A percentile compares a stretch with the other conserved stretches of the same genome.
Evolutionary conservation across 345 rosid genomes (phyloP).

Genomic region (Barbarea vulgaris): DNA sequence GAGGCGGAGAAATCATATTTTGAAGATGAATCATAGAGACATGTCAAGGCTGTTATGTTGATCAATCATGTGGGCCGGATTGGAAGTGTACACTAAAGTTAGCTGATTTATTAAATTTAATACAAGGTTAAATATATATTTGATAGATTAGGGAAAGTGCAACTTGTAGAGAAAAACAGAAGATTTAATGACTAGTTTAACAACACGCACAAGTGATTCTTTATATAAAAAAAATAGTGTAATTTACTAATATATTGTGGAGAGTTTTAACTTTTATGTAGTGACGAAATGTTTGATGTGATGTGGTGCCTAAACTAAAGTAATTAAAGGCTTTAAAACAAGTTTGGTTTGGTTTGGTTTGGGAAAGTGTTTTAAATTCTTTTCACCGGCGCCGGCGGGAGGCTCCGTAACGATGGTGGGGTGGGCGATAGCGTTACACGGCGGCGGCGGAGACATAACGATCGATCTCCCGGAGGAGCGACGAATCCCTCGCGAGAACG

Average conservation of each 20-base stretch:
- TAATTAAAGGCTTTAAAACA: not conserved
- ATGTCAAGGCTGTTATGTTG: not conserved
- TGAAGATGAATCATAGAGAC: conserved; percentile 16
- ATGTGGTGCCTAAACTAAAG: too few relatives aligned
- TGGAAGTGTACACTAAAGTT: not conserved
- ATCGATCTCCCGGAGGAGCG: conserved; percentile 54
- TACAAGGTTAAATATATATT: not conserved
- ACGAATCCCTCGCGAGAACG: conserved; percentile 73
- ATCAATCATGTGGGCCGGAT: not conserved
- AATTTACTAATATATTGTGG: too few relatives aligned
- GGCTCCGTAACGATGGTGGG: conserved; percentile 45
- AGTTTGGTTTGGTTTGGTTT: not conserved
- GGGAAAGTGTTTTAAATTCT: not conserved
- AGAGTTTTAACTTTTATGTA: too few relatives aligned
- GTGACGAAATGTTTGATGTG: too few relatives aligned
- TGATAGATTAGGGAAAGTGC: not conserved
- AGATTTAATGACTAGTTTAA: too few relatives aligned
- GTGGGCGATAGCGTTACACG: conserved; percentile 96
- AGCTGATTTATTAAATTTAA: conserved; percentile 13
- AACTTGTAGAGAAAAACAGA: not conserved
- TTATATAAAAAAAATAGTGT: too few relatives aligned
- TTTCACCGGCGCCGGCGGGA: not conserved
- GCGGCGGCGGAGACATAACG: conserved; percentile 84
- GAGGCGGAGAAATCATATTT: conserved; percentile 63
- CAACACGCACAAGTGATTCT: not conserved